phyloP scores from a whole-genome alignment of 805 yeast species.

The Hanseniaspora lachancei region DNA sequence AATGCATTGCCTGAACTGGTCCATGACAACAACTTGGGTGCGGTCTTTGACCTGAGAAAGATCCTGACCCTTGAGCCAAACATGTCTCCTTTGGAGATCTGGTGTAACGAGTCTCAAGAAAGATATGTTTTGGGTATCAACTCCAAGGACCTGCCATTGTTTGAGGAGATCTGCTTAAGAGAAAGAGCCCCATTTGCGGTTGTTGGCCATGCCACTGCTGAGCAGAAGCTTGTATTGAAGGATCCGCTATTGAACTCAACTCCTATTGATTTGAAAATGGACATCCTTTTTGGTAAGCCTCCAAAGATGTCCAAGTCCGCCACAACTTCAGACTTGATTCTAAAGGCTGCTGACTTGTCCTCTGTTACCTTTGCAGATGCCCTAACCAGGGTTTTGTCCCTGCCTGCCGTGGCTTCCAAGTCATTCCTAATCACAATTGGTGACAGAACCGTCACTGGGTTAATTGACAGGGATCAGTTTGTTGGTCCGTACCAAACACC shows the following conservation, averaged over 20 bases:
- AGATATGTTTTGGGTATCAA: constrained; percentile 90
- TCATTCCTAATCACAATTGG: constrained; percentile 93
- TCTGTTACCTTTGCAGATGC: constrained; percentile 44
- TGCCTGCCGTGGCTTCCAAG: constrained; percentile 93
- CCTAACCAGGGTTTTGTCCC: constrained; percentile 62
- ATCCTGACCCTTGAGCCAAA: constrained; percentile 88
- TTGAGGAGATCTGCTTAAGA: constrained; percentile 72
- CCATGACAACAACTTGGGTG: constrained; percentile 94
- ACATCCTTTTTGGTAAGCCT: constrained; percentile 88
- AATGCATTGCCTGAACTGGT: constrained; percentile 96
- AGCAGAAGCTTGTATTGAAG: constrained; percentile 65
- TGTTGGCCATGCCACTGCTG: constrained; percentile 86
- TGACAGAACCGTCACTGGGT: constrained; percentile 93
- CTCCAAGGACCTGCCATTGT: constrained; percentile 56
- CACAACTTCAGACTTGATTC: constrained; percentile 42
- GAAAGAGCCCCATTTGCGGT: constrained; percentile 95
- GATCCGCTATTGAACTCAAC: constrained; percentile 67
- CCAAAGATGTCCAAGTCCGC: constrained; percentile 85
- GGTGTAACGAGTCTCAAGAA: constrained; percentile 99
- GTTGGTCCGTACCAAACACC: constrained; percentile 99
- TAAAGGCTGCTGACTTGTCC: constrained; percentile 30
- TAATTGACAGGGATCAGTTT: constrained; percentile 93
- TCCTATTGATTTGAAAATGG: constrained; percentile 93
- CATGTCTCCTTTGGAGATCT: constrained; percentile 98
- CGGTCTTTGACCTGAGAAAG: constrained; percentile 78